These are phyloP conservation scores for Lactifluus hygrophoroides DNA, from an alignment of 768 basidiomycete species.

Conservation along the genomic window DNA sequence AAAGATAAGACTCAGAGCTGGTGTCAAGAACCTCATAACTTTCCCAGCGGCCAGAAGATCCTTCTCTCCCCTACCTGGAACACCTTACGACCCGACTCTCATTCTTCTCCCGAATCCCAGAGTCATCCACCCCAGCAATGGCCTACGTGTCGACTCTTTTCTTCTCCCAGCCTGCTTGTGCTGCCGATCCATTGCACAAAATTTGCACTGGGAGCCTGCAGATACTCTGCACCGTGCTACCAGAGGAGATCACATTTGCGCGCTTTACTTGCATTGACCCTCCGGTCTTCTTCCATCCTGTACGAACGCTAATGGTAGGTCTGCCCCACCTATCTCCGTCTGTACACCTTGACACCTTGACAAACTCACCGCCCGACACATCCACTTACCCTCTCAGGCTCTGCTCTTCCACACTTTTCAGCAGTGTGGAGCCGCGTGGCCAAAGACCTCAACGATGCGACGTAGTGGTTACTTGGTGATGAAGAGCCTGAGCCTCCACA, in stretches of 20 bases:
- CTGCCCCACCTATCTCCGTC: constrained; percentile 68
- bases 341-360: constrained; percentile 65
- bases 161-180: constrained; percentile 57
- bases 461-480: no score
- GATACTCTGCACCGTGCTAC: constrained; percentile 61
- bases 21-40: neutral
- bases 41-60: neutral
- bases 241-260: constrained; percentile 65
- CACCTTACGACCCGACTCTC: constrained; percentile 13
- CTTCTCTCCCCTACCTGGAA: neutral
- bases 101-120: constrained; percentile 36
- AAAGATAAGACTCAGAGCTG: constrained; percentile 4
- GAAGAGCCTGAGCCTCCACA: no score
- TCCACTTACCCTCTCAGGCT: constrained; percentile 42
- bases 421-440: no score
- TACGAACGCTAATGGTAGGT: constrained; percentile 25
- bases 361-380: constrained; percentile 52
- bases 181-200: constrained; percentile 63
- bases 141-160: constrained; percentile 63
- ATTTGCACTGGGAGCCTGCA: constrained; percentile 69
- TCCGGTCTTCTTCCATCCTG: no score
- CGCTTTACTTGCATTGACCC: constrained; percentile 22
- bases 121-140: constrained; percentile 72
- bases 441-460: no score
- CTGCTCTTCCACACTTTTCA: no score